Base-by-base conservation (phyloP, 2,329 filamentous ascomycete genomes). In the Paecilomyces variotii region DNA sequence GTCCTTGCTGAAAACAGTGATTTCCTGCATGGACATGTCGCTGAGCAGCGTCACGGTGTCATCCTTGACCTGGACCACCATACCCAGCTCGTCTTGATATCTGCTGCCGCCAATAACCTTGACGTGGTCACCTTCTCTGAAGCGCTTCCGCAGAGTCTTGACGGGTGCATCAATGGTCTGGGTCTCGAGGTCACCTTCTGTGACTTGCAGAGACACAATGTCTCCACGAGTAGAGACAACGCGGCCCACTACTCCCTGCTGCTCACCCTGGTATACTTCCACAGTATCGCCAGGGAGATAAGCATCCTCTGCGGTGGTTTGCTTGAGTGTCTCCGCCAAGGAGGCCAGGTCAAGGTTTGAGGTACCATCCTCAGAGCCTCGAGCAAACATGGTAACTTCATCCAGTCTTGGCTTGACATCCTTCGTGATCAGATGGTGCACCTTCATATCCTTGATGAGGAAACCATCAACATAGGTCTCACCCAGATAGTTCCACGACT, bases 1-100 rank as follows among this genome's bases (percentile, higher is more conserved):
- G 77, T 99, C 94, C 73, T 96, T 97, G 79, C 93, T 97, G 72
- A 99, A 99, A 34, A 99, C 94, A 0, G 92, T 97, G 65, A 99
- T 91, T 72, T 99, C 94, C 56, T 87, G 87, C 74, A 94, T 93
- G 61, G 86, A 94, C 72, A 94, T 91, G 76, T 99, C 94, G 54
- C 90, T 96, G 64, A 99, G 80, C 63, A 99, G 80, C 1, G 94
- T 97, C 59, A 99, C 91, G 45, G 90, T 87, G 72, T 99, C 94
- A 60, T 96, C 91, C 54, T 86, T 88, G 64, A 97, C 94, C 72
- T 91, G 90, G 64, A 97, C 91, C 56, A 99, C 92, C 84, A 97
- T 96, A 74, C 94, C 94, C 52, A 97, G 89, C 76, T 99, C 94
- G 67, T 97, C 94, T 57, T 90, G 86, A 73, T 92, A 97, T 67